A percentile compares a stretch with the other conserved stretches of the same genome.
These are phyloP conservation scores for Meyerozyma athensensis DNA, from an alignment of 1,139 yeast species.

Conservation along the genomic window DNA sequence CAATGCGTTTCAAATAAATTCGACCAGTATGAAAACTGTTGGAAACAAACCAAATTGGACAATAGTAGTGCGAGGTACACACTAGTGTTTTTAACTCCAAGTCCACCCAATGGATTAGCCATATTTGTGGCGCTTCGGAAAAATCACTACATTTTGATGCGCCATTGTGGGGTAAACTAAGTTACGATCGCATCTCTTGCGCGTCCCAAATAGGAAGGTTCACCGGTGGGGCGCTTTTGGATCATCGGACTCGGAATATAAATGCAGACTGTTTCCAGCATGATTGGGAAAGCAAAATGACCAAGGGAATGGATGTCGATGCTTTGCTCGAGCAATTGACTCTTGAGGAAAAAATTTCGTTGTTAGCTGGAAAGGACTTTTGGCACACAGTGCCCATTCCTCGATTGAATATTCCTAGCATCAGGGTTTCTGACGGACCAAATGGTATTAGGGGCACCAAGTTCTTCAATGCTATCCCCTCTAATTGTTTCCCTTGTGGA, in stretches of 20 bases:
- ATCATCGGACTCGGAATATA: background rate
- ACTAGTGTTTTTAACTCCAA: too few species aligned
- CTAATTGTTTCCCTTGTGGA: constrained; percentile 49
- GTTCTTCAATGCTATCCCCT: constrained; percentile 42
- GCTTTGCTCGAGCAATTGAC: constrained; percentile 38
- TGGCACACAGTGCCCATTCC: constrained; percentile 55
- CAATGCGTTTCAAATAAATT: too few species aligned
- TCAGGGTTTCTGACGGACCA: constrained; percentile 47
- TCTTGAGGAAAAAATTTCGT: constrained; percentile 41
- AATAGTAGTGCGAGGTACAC: too few species aligned
- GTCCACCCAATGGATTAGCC: too few species aligned
- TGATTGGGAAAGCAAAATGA: background rate
- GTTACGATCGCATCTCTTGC: background rate
- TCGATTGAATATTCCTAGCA: constrained; percentile 35
- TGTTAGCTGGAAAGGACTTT: constrained; percentile 47
- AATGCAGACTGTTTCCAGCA: background rate
- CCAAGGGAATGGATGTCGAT: constrained; percentile 36
- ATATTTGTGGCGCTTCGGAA: background rate
- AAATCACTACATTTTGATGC: background rate
- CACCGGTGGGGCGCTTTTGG: too few species aligned
- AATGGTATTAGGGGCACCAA: constrained; percentile 51
- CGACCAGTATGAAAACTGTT: too few species aligned
- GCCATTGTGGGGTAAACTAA: background rate
- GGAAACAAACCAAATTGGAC: too few species aligned
- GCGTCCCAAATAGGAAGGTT: background rate